Percentiles rank a stretch among this genome's conserved stretches.
Conservation (phyloP, 2,329 filamentous ascomycete genomes). For the Bipolaris victoriae region DNA sequence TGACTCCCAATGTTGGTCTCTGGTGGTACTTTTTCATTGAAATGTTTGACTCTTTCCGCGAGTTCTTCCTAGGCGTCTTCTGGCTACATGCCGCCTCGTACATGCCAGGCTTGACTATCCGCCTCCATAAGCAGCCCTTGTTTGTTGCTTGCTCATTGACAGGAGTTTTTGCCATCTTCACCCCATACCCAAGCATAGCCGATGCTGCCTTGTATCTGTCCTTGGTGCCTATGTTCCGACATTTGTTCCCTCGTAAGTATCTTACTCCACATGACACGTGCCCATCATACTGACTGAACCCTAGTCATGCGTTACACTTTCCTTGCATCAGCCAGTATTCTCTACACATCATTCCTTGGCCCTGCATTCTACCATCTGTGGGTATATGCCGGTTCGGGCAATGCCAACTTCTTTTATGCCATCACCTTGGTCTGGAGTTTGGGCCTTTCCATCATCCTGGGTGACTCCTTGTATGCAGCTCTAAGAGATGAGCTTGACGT, state of each 20-base stretch:
- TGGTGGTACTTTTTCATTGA: constrained; percentile 99
- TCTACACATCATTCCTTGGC: constrained; percentile 88
- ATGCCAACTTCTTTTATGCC: constrained; percentile 99
- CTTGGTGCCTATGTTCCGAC: constrained; percentile 83
- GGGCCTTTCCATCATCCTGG: constrained; percentile 83
- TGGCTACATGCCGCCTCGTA: constrained; percentile 95
- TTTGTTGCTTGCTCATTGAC: constrained; percentile 84
- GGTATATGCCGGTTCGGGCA: constrained; percentile 97
- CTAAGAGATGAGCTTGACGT: constrained; percentile 93
- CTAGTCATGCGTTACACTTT: constrained; percentile 92
- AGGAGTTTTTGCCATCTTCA: constrained; percentile 93
- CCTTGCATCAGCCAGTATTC: constrained; percentile 77
- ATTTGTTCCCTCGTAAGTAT: constrained; percentile 78
- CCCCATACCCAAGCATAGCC: constrained; percentile 92
- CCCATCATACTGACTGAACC: constrained; percentile 9
- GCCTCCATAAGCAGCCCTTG: constrained; percentile 82
- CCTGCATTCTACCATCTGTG: constrained; percentile 96
- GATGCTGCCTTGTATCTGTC: constrained; percentile 88
- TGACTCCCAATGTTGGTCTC: constrained; percentile 92
- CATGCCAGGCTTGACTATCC: constrained; percentile 82
- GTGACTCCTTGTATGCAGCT: constrained; percentile 86
- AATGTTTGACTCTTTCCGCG: constrained; percentile 97
- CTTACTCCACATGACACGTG: background rate
- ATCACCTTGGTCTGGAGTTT: constrained; percentile 99
- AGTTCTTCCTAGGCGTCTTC: constrained; percentile 97